These are phyloP conservation scores for Talaromyces sp. DNA, from an alignment of 2,329 filamentous ascomycete genomes.

Conservation along the genomic window DNA sequence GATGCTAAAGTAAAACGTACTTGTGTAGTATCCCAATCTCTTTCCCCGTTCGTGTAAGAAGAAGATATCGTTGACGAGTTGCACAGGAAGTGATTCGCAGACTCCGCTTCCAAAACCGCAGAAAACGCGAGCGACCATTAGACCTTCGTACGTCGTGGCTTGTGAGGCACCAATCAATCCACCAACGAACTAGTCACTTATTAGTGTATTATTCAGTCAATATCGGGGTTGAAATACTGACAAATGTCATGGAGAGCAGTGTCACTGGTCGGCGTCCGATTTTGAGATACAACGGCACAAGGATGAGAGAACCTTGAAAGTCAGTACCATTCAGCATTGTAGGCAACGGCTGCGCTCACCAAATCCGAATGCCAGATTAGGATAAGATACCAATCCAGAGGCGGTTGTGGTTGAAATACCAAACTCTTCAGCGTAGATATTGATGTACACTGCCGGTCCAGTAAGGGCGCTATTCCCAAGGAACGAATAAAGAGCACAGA, in stretches of 20 bases:
- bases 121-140: constrained; percentile 44
- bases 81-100: constrained; percentile 47
- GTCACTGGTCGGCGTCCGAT: constrained; percentile 45
- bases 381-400: constrained; percentile 57
- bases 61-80: constrained; percentile 49
- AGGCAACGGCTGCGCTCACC: constrained; percentile 31
- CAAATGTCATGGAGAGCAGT: constrained; percentile 40
- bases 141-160: constrained; percentile 37
- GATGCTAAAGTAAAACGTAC: constrained; percentile 27
- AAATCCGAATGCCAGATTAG: constrained; percentile 59
- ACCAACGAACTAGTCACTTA: constrained; percentile 33
- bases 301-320: constrained; percentile 46
- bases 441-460: constrained; percentile 58
- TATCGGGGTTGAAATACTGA: constrained; percentile 18
- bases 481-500: constrained; percentile 56
- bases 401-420: constrained; percentile 49
- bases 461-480: constrained; percentile 56
- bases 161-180: constrained; percentile 44
- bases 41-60: constrained; percentile 47
- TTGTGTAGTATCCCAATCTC: constrained; percentile 58
- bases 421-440: constrained; percentile 53
- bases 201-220: neutral
- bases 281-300: constrained; percentile 58
- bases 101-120: constrained; percentile 45
- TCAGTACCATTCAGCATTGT: neutral